Base-by-base conservation (phyloP, 306 rosid genomes). In the Chamaecrista fasciculata region DNA sequence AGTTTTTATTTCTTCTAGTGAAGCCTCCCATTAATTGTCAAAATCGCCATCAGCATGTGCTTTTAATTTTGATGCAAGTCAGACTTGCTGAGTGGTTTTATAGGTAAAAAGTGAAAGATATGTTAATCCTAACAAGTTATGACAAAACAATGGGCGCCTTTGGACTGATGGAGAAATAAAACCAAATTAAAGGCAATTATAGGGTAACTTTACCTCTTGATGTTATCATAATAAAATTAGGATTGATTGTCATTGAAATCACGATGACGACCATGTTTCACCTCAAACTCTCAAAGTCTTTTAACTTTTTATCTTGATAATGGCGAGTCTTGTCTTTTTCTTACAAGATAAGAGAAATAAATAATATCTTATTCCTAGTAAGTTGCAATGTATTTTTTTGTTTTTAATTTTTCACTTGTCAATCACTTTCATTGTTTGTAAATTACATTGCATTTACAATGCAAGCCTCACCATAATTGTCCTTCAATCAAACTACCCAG, bases 1-100 rank as follows among this genome's bases (percentile, higher is more conserved):
- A 56, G 23, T 53, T 63, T 55, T 44, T 34, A 21, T 57, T 44
- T 62, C 56, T 55, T 31, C 20, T 20, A 2, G 57, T 78, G 70
- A 58, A 29, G 57, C 68, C 72, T 73, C 65, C 18, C 49, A 51
- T 40, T 33, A 33, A 51, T 40, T 33, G 6, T 37, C 43, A 37
- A 8, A 40, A 10, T 24, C 4, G n/a, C 12, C 62, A 10, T 16
- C 25, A 43, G 44, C 39, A 36, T 26, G 50, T 8, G 16, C 3
- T 29, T 43, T 44, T 42, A 56, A 31, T 43, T 46, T 37, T 4
- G 36, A 33, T 37, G 43, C 2, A 37, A 10, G 43, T 37, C 10
- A 7, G 12, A 10, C 12, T 37, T 37, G 43, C 43, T 10, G 3
- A 37, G 12, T 37, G 12, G 12, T 37, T 37, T 37, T 37, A 8